Evolutionary conservation across 331 rosid species (phyloP).

Genomic region (Telfairia occidentalis): DNA sequence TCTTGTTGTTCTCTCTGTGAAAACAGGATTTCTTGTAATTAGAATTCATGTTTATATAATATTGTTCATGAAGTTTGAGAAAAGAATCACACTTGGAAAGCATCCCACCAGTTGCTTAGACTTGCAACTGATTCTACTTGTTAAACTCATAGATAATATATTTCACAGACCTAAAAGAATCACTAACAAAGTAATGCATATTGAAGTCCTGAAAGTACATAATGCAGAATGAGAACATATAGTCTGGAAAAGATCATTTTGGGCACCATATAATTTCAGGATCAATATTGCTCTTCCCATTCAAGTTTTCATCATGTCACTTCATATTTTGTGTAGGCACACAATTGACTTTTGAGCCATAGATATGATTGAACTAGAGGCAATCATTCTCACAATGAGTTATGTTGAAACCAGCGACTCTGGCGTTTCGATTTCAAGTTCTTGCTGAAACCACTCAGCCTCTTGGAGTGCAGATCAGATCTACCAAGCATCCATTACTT

Average conservation of each 20-base stretch:
- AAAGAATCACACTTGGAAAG: not conserved
- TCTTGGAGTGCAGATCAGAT: slow-evolving; percentile 6
- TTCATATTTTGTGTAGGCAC: slow-evolving; percentile 4
- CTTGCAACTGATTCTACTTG: not conserved
- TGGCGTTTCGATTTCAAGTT: not conserved
- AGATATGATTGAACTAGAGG: not conserved
- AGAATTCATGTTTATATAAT: not conserved
- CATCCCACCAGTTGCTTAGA: not conserved
- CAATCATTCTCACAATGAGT: not conserved
- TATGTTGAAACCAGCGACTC: not conserved
- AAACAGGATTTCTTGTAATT: not conserved
- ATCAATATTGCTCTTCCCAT: not conserved
- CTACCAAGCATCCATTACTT: slow-evolving; percentile 2
- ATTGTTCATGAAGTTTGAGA: slow-evolving; percentile 6
- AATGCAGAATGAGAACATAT: not conserved
- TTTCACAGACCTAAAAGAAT: too few species aligned
- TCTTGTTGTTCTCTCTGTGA: not conserved
- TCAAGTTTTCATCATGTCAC: slow-evolving; percentile 4
- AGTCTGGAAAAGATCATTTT: not conserved
- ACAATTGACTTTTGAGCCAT: slow-evolving; percentile 3
- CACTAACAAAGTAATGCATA: not conserved
- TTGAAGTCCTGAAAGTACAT: too few species aligned
- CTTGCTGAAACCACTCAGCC: not conserved
- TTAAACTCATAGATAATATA: slow-evolving; percentile 5
- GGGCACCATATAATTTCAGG: not conserved